Percentiles rank a stretch among this genome's conserved stretches.
Evolutionary conservation across 2,329 filamentous ascomycete genomes (phyloP).

Genomic region (Cytospora piceae): DNA sequence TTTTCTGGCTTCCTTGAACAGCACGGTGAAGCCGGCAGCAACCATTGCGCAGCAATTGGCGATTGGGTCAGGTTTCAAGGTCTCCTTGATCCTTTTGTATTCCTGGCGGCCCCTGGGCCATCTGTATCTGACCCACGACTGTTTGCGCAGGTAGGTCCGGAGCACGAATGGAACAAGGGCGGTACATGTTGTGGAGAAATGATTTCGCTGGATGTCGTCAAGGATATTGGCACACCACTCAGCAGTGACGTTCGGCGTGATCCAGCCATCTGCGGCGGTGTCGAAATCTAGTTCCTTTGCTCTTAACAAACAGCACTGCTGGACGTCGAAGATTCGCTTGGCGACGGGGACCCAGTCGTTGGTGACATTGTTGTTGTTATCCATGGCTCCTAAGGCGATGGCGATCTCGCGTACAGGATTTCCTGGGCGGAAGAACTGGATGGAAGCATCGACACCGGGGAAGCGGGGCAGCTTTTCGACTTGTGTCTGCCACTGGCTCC

Average conservation of each 20-base stretch:
- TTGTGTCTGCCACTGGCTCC: neutral
- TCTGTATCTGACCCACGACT: neutral
- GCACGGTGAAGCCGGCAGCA: neutral
- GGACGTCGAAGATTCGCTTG: conserved; percentile 6
- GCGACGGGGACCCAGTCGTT: neutral
- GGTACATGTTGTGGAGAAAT: neutral
- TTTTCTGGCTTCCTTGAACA: no score
- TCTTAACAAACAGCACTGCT: conserved; percentile 2
- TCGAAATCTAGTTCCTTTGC: neutral
- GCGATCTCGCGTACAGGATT: neutral
- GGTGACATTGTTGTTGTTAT: neutral
- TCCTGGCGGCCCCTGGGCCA: neutral
- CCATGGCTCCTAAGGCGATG: neutral
- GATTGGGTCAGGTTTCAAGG: no score
- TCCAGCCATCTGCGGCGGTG: neutral
- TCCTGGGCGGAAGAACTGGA: neutral
- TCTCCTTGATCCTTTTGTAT: neutral
- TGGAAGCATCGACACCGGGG: neutral
- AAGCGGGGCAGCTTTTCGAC: conserved; percentile 2
- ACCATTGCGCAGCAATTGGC: neutral
- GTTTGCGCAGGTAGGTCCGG: neutral
- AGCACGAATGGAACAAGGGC: neutral
- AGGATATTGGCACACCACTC: conserved; percentile 10
- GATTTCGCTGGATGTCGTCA: neutral
- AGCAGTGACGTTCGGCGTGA: neutral